These are phyloP conservation scores for Lactifluus echinatus DNA, from an alignment of 768 basidiomycete species.

Conservation along the genomic window DNA sequence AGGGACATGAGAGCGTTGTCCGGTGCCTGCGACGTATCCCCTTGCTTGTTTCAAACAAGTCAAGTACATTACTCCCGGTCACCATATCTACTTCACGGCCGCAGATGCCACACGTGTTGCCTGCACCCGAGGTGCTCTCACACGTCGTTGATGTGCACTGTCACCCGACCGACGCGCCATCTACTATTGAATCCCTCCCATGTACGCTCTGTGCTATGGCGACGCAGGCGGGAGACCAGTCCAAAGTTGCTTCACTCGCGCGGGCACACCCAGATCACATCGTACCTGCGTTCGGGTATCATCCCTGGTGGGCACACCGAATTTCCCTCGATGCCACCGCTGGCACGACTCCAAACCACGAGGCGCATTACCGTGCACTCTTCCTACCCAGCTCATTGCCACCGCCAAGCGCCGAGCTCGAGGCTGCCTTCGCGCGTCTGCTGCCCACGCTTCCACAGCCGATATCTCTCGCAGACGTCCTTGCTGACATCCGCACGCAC, in stretches of 20 bases:
- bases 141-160: conserved; percentile 86
- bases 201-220: conserved; percentile 85
- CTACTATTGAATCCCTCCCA: conserved; percentile 43
- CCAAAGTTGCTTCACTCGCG: conserved; percentile 59
- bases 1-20: background rate
- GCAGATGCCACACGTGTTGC: conserved; percentile 16
- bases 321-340: conserved; percentile 42
- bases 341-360: conserved; percentile 33
- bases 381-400: conserved; percentile 40
- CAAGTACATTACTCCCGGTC: too few relatives aligned
- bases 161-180: conserved; percentile 74
- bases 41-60: too few relatives aligned
- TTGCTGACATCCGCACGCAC: conserved; percentile 50
- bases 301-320: conserved; percentile 88
- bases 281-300: conserved; percentile 87
- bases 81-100: background rate
- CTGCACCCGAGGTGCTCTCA: conserved; percentile 37
- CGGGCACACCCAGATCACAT: conserved; percentile 52
- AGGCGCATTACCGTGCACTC: conserved; percentile 62
- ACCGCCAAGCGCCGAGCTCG: conserved; percentile 23
- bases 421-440: conserved; percentile 44
- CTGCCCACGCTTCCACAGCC: conserved; percentile 69
- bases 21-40: too few relatives aligned
- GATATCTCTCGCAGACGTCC: conserved; percentile 45
- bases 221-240: conserved; percentile 56